Percentiles rank a stretch among this genome's conserved stretches.
Conservation (phyloP, 2,329 filamentous ascomycete species). For the Tolypocladium capitatum region DNA sequence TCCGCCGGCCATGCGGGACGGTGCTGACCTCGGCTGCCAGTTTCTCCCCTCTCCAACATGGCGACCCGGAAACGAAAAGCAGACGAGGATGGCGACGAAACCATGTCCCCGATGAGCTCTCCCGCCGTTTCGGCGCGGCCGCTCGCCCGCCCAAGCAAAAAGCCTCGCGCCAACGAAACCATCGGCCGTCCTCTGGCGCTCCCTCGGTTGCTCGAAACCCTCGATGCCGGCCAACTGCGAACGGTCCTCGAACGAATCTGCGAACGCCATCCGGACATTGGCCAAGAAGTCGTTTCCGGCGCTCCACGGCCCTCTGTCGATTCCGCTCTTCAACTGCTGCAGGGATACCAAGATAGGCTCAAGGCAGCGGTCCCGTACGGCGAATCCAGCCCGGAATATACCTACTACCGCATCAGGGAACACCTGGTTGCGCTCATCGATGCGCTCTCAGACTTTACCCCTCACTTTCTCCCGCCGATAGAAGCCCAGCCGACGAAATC, state of each 20-base stretch:
- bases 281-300: constrained; percentile 67
- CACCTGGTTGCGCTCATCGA: constrained; percentile 70
- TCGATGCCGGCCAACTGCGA: constrained; percentile 74
- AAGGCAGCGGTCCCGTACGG: constrained; percentile 76
- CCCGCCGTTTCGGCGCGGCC: constrained; percentile 60
- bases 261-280: constrained; percentile 75
- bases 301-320: constrained; percentile 79
- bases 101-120: constrained; percentile 72
- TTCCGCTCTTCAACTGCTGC: constrained; percentile 67
- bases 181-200: constrained; percentile 41
- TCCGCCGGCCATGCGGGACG: not conserved
- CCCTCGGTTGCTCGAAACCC: constrained; percentile 78
- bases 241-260: constrained; percentile 82
- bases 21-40: constrained; percentile 15
- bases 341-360: constrained; percentile 67
- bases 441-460: constrained; percentile 84
- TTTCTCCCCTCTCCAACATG: constrained; percentile 39
- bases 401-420: constrained; percentile 84
- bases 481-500: constrained; percentile 76
- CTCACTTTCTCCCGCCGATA: constrained; percentile 85
- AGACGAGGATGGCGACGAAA: constrained; percentile 70
- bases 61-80: constrained; percentile 71
- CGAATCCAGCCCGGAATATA: constrained; percentile 77
- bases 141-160: constrained; percentile 54
- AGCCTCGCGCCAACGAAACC: constrained; percentile 50